These are phyloP conservation scores for Cladophialophora exuberans DNA, from an alignment of 2,329 filamentous ascomycete species.

Conservation along the genomic window DNA sequence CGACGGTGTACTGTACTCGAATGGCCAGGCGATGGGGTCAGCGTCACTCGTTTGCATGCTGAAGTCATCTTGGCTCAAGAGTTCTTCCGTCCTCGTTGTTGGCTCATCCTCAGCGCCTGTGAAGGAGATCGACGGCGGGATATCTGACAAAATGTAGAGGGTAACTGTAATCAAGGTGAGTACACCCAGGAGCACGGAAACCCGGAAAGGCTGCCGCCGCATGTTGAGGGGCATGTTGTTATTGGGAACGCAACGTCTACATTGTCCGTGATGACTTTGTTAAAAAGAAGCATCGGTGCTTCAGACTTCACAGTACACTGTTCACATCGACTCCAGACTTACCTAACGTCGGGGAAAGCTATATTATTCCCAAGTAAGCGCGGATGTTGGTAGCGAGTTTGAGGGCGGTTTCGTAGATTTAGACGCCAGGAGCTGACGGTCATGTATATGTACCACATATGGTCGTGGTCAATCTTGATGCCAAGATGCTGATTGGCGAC, in stretches of 20 bases:
- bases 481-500: not conserved
- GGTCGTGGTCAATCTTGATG: not conserved
- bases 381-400: too few species aligned
- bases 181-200: not conserved
- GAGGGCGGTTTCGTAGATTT: not conserved
- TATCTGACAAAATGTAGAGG: not conserved
- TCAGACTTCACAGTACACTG: too few species aligned
- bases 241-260: not conserved
- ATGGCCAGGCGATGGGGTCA: not conserved
- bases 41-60: not conserved
- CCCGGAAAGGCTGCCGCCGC: not conserved
- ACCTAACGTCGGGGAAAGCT: too few species aligned
- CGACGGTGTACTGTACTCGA: not conserved
- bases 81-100: not conserved
- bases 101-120: not conserved
- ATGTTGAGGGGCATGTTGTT: not conserved
- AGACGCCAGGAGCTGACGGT: not conserved
- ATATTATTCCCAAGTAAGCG: too few species aligned
- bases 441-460: not conserved
- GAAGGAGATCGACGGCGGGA: not conserved
- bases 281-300: too few species aligned
- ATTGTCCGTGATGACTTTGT: not conserved
- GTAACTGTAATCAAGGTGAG: not conserved
- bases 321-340: too few species aligned
- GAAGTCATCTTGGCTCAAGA: not conserved